Evolutionary conservation across 805 yeast species (phyloP).

Genomic region (Wickerhamomyces chaumierensis): DNA sequence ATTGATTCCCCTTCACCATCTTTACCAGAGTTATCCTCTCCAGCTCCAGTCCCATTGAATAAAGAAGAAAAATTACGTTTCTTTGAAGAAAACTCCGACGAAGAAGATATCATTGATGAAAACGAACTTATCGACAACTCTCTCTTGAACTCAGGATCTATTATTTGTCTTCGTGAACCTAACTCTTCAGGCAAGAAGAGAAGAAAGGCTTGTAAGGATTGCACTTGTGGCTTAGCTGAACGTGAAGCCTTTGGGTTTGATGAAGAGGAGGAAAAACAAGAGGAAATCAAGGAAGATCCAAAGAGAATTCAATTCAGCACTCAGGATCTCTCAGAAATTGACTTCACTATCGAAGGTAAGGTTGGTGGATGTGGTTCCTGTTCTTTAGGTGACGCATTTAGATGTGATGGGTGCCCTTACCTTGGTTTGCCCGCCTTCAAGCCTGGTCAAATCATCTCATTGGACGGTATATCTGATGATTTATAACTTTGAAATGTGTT

Average conservation of each 20-base stretch:
- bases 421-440: conserved; percentile 96
- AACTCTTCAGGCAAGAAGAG: conserved; percentile 44
- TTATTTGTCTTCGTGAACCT: conserved; percentile 32
- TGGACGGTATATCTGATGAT: conserved; percentile 71
- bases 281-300: conserved; percentile 23
- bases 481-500: conserved; percentile 31
- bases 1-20: conserved; percentile 9
- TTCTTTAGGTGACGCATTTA: conserved; percentile 93
- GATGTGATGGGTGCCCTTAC: conserved; percentile 98
- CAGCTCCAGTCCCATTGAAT: conserved; percentile 5
- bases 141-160: conserved; percentile 27
- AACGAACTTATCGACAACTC: conserved; percentile 21
- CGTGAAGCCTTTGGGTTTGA: conserved; percentile 53
- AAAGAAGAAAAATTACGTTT: conserved; percentile 13
- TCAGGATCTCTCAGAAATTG: conserved; percentile 79
- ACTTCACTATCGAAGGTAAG: conserved; percentile 93
- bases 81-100: conserved; percentile 16
- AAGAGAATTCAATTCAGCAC: conserved; percentile 35
- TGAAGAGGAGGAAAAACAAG: conserved; percentile 30
- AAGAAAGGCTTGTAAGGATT: conserved; percentile 94
- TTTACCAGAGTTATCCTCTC: conserved; percentile 10
- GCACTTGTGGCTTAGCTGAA: conserved; percentile 95
- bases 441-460: conserved; percentile 84
- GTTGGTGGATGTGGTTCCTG: conserved; percentile 98
- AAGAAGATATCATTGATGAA: conserved; percentile 25